phyloP scores from a whole-genome alignment of 352 stramenopile species.

The Aphanomyces cochlioides region DNA sequence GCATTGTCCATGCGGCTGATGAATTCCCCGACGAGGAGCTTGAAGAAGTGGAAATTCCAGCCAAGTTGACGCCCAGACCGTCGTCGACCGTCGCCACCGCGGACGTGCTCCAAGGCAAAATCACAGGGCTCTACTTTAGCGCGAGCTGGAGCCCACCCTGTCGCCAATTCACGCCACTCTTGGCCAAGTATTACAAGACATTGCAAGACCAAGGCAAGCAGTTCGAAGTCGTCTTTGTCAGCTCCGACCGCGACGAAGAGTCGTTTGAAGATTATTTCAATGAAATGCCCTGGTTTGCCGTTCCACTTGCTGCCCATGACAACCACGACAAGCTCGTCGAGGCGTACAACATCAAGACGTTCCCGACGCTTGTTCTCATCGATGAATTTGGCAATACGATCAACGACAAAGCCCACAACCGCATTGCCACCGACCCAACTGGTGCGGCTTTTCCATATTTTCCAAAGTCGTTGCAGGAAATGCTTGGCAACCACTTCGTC shows the following conservation, averaged over 20 bases:
- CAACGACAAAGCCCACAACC: conserved; percentile 70
- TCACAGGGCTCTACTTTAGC: conserved; percentile 87
- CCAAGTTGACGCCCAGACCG: too few species aligned
- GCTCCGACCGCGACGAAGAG: conserved; percentile 66
- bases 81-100: too few species aligned
- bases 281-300: conserved; percentile 90
- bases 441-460: conserved; percentile 8
- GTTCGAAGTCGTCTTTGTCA: conserved; percentile 89
- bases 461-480: conserved; percentile 7
- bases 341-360: conserved; percentile 83
- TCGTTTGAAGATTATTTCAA: conserved; percentile 89
- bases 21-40: too few species aligned
- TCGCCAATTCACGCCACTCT: conserved; percentile 91
- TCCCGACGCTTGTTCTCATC: conserved; percentile 90
- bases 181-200: conserved; percentile 87
- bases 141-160: conserved; percentile 94
- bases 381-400: conserved; percentile 71
- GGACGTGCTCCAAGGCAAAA: conserved; percentile 6
- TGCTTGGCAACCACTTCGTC: conserved; percentile 15
- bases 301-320: conserved; percentile 86
- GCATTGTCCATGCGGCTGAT: background rate
- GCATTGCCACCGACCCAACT: conserved; percentile 43
- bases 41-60: too few species aligned
- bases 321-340: conserved; percentile 64
- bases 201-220: conserved; percentile 76